A percentile compares a stretch with the other conserved stretches of the same genome.
Conservation (phyloP, 148 eudicot genomes). For the Silene latifolia region DNA sequence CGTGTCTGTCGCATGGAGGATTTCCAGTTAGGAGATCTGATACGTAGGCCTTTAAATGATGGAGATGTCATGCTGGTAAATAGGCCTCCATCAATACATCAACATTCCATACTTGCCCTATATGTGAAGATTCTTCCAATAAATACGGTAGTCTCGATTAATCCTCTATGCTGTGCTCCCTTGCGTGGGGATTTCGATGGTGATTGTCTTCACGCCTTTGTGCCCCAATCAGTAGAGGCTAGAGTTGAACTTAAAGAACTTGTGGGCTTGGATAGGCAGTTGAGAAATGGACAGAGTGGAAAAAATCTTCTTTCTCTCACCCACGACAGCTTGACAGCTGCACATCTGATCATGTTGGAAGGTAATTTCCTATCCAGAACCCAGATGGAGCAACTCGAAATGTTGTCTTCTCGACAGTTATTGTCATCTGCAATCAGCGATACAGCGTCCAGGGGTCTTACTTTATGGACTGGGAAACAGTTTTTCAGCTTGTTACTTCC, state of each 20-base stretch:
- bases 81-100: conserved; percentile 94
- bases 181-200: conserved; percentile 94
- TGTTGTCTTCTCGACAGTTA: conserved; percentile 49
- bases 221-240: conserved; percentile 75
- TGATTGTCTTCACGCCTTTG: conserved; percentile 86
- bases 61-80: conserved; percentile 84
- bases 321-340: conserved; percentile 88
- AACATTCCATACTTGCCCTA: conserved; percentile 76
- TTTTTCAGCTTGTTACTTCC: conserved; percentile 74
- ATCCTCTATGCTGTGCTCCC: conserved; percentile 83
- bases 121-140: conserved; percentile 67
- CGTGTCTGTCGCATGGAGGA: conserved; percentile 46
- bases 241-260: conserved; percentile 85
- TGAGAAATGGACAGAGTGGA: conserved; percentile 75
- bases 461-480: conserved; percentile 76
- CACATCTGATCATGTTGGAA: conserved; percentile 62
- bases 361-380: conserved; percentile 42
- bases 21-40: conserved; percentile 56
- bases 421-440: conserved; percentile 42
- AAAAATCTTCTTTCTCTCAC: conserved; percentile 59
- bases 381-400: conserved; percentile 74
- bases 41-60: conserved; percentile 63
- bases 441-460: conserved; percentile 24
- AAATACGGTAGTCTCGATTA: conserved; percentile 66
- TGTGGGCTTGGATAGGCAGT: conserved; percentile 63